A percentile compares a stretch with the other conserved stretches of the same genome.
Evolutionary conservation across 345 rosid species (phyloP).

Genomic region (Dimocarpus longan): DNA sequence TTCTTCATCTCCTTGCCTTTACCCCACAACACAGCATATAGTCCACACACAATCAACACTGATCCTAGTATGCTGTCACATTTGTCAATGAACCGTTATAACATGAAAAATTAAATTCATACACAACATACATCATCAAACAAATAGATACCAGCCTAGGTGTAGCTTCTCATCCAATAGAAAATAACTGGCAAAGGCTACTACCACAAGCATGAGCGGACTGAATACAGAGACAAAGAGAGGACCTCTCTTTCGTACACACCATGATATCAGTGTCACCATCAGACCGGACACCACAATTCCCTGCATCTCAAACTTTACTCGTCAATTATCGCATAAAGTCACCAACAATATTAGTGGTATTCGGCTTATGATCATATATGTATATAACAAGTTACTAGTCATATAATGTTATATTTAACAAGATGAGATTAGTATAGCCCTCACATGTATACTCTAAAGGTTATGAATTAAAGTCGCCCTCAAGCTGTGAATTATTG

Average conservation of each 20-base stretch:
- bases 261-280: constrained; percentile 29
- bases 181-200: constrained; percentile 33
- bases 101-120: no score
- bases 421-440: no score
- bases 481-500: no score
- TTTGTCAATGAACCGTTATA: background rate
- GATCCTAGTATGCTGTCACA: constrained; percentile 50
- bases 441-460: no score
- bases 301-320: constrained; percentile 28
- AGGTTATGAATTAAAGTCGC: no score
- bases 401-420: no score
- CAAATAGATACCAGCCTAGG: constrained; percentile 40
- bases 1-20: constrained; percentile 42
- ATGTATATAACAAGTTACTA: background rate
- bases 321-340: no score
- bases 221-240: constrained; percentile 41
- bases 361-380: no score
- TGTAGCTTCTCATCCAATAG: constrained; percentile 40
- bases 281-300: constrained; percentile 36
- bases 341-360: no score
- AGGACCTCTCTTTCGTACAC: constrained; percentile 41
- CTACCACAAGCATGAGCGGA: constrained; percentile 40
- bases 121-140: background rate
- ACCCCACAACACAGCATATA: constrained; percentile 62
- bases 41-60: constrained; percentile 43